Conservation (phyloP, 108 stramenopile species). For the Pseudonitzschia delicatissima region DNA sequence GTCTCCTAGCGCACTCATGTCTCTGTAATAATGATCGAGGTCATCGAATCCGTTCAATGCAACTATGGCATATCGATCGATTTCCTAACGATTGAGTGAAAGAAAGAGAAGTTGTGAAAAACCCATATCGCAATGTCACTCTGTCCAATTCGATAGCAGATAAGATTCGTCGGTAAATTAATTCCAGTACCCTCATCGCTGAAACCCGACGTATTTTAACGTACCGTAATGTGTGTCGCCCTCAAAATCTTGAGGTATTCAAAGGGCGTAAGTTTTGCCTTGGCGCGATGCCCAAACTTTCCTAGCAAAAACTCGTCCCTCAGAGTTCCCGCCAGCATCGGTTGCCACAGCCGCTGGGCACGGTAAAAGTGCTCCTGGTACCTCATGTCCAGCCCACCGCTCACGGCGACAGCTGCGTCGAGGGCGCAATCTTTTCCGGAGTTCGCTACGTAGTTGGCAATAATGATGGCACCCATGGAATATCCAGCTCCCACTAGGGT, state of each 20-base stretch:
- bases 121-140: too few relatives aligned
- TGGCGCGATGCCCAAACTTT: constrained; percentile 66
- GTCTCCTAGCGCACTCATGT: constrained; percentile 82
- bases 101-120: too few relatives aligned
- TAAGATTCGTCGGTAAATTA: too few relatives aligned
- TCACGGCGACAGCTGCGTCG: constrained; percentile 72
- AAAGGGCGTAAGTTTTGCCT: constrained; percentile 44
- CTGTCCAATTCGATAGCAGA: too few relatives aligned
- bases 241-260: constrained; percentile 57
- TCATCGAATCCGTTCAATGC: constrained; percentile 74
- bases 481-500: constrained; percentile 75
- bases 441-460: constrained; percentile 81
- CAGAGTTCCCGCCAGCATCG: constrained; percentile 69
- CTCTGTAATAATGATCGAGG: constrained; percentile 71
- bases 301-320: constrained; percentile 62
- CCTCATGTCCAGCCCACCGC: constrained; percentile 85
- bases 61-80: constrained; percentile 72
- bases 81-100: constrained; percentile 26
- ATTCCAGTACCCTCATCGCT: not conserved
- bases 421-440: constrained; percentile 62
- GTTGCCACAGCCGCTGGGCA: constrained; percentile 87
- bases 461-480: constrained; percentile 83
- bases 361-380: constrained; percentile 58
- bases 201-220: too few relatives aligned
- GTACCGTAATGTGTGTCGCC: constrained; percentile 60